Conservation (phyloP, 345 rosid genomes). For the Aethionema arabicum region DNA sequence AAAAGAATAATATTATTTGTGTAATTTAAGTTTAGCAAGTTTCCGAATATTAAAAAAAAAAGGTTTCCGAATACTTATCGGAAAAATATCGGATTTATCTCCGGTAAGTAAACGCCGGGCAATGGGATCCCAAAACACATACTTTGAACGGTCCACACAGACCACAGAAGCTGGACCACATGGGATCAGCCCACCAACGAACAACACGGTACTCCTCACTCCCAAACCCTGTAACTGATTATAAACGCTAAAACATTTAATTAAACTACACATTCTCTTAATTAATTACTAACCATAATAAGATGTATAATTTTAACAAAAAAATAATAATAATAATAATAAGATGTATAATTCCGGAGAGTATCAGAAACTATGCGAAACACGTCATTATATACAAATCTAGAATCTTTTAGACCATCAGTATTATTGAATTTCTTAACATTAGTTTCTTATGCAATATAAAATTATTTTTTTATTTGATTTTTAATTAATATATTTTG, state of each 20-base stretch:
- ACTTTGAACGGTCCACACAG: slow-evolving; percentile 39
- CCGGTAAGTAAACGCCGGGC: slow-evolving; percentile 41
- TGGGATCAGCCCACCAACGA: slow-evolving; percentile 56
- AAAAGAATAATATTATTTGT: not conserved
- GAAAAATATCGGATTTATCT: slow-evolving; percentile 33
- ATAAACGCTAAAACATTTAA: too few relatives aligned
- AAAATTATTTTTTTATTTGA: too few relatives aligned
- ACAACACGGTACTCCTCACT: slow-evolving; percentile 57
- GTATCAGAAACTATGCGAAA: slow-evolving; percentile 53
- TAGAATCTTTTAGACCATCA: slow-evolving; percentile 46
- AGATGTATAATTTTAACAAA: slow-evolving; percentile 39
- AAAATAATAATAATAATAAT: too few relatives aligned
- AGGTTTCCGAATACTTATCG: slow-evolving; percentile 43
- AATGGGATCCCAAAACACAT: slow-evolving; percentile 43
- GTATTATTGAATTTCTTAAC: too few relatives aligned
- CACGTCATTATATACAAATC: slow-evolving; percentile 52
- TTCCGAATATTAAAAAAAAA: slow-evolving; percentile 42
- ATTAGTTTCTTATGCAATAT: too few relatives aligned
- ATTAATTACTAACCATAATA: slow-evolving; percentile 42
- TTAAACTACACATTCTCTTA: not conserved
- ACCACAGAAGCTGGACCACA: slow-evolving; percentile 34
- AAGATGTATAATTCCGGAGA: too few relatives aligned
- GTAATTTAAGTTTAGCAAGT: slow-evolving; percentile 28
- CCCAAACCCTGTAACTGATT: slow-evolving; percentile 53
- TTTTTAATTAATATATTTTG: too few relatives aligned